Base-by-base conservation (phyloP, 116 monocot species). In the Posidonia oceanica region DNA sequence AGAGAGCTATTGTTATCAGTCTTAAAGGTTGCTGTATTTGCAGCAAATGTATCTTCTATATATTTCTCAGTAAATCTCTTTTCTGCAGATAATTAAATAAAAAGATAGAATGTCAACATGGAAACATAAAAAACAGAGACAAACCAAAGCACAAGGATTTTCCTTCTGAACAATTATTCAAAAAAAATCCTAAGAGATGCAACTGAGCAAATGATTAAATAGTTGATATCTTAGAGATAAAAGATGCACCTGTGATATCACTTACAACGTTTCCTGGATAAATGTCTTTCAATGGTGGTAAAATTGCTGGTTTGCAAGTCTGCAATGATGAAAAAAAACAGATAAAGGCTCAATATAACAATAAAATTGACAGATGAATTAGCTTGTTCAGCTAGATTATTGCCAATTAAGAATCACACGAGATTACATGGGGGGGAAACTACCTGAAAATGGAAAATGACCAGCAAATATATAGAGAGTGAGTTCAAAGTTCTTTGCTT, bases 371-470 rank as follows among this genome's bases (percentile, higher is more conserved):
- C 18, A 52, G 18, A 29, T 14, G 2, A n/a, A 68, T 14, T 52
- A 52, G 12, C 16, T 53, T 65, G 39, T 44, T 64, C 37, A 39
- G 3, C 40, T 3, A 68, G 20, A 48, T 48, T 7, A 10, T 10
- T 48, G 48, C 8, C 2, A 48, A 42, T 42, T 42, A 4, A 42
- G 42, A 42, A 42, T 5, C 42, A 42, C 42, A 42, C 4, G 12
- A 48, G 17, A n/a, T 6, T 58, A n/a, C 21, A 11, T 17, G 3
- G 7, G 58, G 3, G 0, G 71, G 74, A 79, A 52, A 55, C 17
- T 71, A 88, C 94, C 94, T 95, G 94, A 72, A 95, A 88, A 77
- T 90, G 88, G 84, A 86, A 95, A 21, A 91, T 79, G 61, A 95
- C 81, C 52, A 95, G 72, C 63, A 95, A 64, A 69, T 88, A 95